Evolutionary conservation across 441 rosid species (phyloP), one percentile per base, ranked within the genome.

Genomic region (Brassica hybrid): DNA sequence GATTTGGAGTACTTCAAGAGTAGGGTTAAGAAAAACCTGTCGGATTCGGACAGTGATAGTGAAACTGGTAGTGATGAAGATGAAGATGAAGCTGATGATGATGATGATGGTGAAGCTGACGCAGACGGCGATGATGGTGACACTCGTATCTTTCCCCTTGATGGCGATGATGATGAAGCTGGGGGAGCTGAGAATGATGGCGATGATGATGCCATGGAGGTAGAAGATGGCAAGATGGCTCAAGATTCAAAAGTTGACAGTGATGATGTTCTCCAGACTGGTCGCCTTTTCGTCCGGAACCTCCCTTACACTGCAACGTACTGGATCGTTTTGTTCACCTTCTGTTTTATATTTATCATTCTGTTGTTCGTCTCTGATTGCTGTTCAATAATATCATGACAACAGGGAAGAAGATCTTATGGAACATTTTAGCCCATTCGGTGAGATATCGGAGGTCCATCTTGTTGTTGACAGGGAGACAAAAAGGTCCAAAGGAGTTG

Each of bases 1-100:
- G 97, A 93, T 85, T 79, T 83, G 87, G 98, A 96, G 71, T 96
- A 96, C 75, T 90, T 96, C 79, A 93, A 89, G 86, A 96, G 99
- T 84, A 93, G 88, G 81, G 80, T 93, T 52, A 90, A 87, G 86
- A 89, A 85, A 83, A 86, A 85, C 32, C 85, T 91, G 89, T 88
- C 87, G 2, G 97, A 88, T 83, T 90, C 95, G 25, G 99, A 92
- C n/a, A 85, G 83, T 79, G 90, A 85, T 43, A 74, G 78, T 62
- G 85, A 59, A 64, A 83, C 74, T 19, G 83, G 78, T 25, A 57
- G 57, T 38, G 62, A 58, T 58, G 74, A 62, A 19, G 50, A 67
- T 27, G 71, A 67, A 17, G 80, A 48, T 16, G 57, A 71, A 8
- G 71, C 67, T 38, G 69, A 34, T 61, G 76, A 67, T 34, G 72